Percentiles rank a stretch among this genome's conserved stretches.
phyloP scores from a whole-genome alignment of 2,329 filamentous ascomycete species.

The Ceratocystis eucalypticola region DNA sequence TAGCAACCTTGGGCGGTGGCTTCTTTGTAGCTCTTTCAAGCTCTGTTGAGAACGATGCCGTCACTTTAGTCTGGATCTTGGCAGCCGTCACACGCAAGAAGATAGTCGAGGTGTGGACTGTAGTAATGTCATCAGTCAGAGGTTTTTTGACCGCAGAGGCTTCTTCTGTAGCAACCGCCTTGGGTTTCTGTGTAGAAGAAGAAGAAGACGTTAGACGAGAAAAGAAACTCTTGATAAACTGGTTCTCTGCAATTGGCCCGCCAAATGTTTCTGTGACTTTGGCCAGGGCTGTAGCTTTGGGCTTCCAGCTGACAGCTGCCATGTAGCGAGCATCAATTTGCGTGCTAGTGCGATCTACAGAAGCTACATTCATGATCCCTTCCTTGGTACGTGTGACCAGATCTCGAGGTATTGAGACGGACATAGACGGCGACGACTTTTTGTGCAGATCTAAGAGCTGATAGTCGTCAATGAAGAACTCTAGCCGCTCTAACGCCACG shows the following conservation, averaged over 20 bases:
- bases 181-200: constrained; percentile 38
- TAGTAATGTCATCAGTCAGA: constrained; percentile 58
- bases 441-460: constrained; percentile 67
- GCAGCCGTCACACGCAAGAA: constrained; percentile 84
- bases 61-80: constrained; percentile 62
- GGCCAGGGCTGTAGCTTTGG: constrained; percentile 31
- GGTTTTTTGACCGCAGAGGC: constrained; percentile 42
- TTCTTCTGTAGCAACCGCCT: constrained; percentile 41
- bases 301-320: constrained; percentile 75
- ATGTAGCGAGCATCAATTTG: constrained; percentile 89
- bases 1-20: constrained; percentile 76
- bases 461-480: constrained; percentile 83
- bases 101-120: constrained; percentile 59
- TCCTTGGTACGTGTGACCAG: constrained; percentile 74
- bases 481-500: constrained; percentile 73
- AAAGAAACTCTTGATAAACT: constrained; percentile 67
- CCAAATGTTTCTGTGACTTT: constrained; percentile 39
- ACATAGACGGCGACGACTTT: constrained; percentile 65
- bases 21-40: constrained; percentile 95
- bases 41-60: constrained; percentile 61
- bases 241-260: constrained; percentile 35
- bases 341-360: constrained; percentile 72
- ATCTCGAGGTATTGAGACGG: constrained; percentile 60
- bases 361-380: constrained; percentile 70
- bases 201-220: constrained; percentile 47